A percentile compares a stretch with the other conserved stretches of the same genome.
These are phyloP conservation scores for Pseudocercospora vitis DNA, from an alignment of 2,329 filamentous ascomycete genomes.

Conservation along the genomic window DNA sequence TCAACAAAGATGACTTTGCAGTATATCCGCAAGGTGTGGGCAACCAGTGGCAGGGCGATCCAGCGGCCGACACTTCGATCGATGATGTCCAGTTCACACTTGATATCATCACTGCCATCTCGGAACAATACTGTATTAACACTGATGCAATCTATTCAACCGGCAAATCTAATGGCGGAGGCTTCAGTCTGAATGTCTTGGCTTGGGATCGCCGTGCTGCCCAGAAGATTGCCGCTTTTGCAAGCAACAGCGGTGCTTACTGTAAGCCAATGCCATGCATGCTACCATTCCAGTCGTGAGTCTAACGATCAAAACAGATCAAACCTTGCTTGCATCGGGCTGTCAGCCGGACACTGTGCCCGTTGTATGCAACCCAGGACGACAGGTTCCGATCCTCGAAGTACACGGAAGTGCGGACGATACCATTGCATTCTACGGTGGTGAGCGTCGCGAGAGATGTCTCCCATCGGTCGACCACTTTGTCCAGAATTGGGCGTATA, in stretches of 20 bases:
- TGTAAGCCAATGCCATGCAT: slow-evolving; percentile 27
- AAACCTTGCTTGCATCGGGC: slow-evolving; percentile 6
- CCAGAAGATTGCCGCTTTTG: slow-evolving; percentile 51
- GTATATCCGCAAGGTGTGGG: slow-evolving; percentile 48
- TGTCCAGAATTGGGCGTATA: slow-evolving; percentile 39
- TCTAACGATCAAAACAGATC: slow-evolving; percentile 12
- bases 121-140: slow-evolving; percentile 47
- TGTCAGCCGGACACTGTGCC: slow-evolving; percentile 26
- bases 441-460: slow-evolving; percentile 30
- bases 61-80: slow-evolving; percentile 33
- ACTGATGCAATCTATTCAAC: slow-evolving; percentile 45
- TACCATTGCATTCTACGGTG: slow-evolving; percentile 45
- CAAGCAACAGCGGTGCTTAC: slow-evolving; percentile 48
- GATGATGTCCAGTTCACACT: slow-evolving; percentile 48
- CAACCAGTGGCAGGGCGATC: slow-evolving; percentile 44
- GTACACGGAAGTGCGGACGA: slow-evolving; percentile 45
- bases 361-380: slow-evolving; percentile 30
- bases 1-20: slow-evolving; percentile 47
- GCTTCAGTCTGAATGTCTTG: slow-evolving; percentile 46
- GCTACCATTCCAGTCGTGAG: not conserved
- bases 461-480: slow-evolving; percentile 36
- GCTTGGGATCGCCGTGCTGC: slow-evolving; percentile 48
- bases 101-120: slow-evolving; percentile 44
- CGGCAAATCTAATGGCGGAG: slow-evolving; percentile 57
- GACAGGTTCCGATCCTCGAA: slow-evolving; percentile 43